phyloP scores from a whole-genome alignment of 805 yeast species.

The Saccharomycopsis sp. region DNA sequence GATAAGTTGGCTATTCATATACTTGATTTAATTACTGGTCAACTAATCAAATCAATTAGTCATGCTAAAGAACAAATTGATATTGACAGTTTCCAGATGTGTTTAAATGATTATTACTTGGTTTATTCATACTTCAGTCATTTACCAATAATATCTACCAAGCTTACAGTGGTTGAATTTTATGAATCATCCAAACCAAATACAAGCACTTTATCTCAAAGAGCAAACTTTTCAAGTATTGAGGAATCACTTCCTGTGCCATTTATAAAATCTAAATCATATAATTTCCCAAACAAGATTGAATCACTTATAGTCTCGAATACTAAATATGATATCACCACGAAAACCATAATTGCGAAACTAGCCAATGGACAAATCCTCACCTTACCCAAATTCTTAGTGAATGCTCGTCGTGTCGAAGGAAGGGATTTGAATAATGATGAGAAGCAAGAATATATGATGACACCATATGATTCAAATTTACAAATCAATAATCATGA shows the following conservation, averaged over 20 bases:
- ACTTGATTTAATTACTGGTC: conserved; percentile 67
- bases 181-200: conserved; percentile 61
- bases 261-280: conserved; percentile 48
- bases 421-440: conserved; percentile 43
- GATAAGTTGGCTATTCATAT: conserved; percentile 41
- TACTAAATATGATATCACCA: conserved; percentile 61
- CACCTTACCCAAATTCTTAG: conserved; percentile 55
- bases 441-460: conserved; percentile 53
- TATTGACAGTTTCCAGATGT: conserved; percentile 39
- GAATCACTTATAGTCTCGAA: conserved; percentile 43
- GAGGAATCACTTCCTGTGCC: conserved; percentile 34
- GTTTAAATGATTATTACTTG: conserved; percentile 80
- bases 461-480: conserved; percentile 56
- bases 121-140: conserved; percentile 56
- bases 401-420: conserved; percentile 53
- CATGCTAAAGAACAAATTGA: conserved; percentile 37
- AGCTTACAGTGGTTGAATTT: conserved; percentile 67
- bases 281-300: conserved; percentile 54
- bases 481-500: conserved; percentile 42
- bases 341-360: conserved; percentile 55
- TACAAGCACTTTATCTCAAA: conserved; percentile 27
- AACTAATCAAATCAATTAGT: conserved; percentile 38
- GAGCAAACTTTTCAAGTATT: conserved; percentile 29
- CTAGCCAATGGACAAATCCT: conserved; percentile 56
- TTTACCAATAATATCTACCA: conserved; percentile 43